These are phyloP conservation scores for Periconia sp. DNA, from an alignment of 2,329 filamentous ascomycete species.

Conservation along the genomic window DNA sequence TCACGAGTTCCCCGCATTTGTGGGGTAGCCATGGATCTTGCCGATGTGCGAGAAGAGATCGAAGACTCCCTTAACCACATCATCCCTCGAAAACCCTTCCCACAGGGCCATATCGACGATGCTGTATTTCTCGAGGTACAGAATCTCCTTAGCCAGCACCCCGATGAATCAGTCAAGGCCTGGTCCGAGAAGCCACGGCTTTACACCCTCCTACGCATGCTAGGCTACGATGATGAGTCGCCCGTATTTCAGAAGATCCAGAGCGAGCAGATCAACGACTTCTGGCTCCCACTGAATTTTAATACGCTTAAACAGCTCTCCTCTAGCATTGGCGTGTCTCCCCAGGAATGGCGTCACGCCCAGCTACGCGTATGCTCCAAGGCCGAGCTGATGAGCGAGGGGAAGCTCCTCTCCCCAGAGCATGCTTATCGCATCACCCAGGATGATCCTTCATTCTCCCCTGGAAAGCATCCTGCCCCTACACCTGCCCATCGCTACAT, in stretches of 20 bases:
- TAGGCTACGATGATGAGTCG: conserved; percentile 14
- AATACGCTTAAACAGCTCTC: conserved; percentile 8
- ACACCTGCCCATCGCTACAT: conserved; percentile 16
- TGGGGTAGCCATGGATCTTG: too few species aligned
- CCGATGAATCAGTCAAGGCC: background rate
- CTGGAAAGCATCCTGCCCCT: too few species aligned
- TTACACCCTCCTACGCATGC: conserved; percentile 22
- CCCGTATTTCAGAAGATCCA: conserved; percentile 14
- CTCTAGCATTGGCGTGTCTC: background rate
- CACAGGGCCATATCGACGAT: conserved; percentile 20
- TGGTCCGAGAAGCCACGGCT: conserved; percentile 17
- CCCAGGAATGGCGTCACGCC: conserved; percentile 6
- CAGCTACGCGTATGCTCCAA: conserved; percentile 19
- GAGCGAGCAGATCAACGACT: conserved; percentile 15
- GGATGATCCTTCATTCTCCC: too few species aligned
- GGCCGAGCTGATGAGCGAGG: conserved; percentile 15
- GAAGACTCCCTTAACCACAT: conserved; percentile 12
- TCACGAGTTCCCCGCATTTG: too few species aligned
- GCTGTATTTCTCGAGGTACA: conserved; percentile 16
- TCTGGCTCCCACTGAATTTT: conserved; percentile 16
- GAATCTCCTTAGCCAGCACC: background rate
- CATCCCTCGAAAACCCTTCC: conserved; percentile 13
- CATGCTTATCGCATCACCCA: too few species aligned
- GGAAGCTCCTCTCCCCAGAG: conserved; percentile 12
- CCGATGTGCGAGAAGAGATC: conserved; percentile 10